These are phyloP conservation scores for Cynara cardunculus DNA, from an alignment of 129 eudicot species.

Conservation along the genomic window DNA sequence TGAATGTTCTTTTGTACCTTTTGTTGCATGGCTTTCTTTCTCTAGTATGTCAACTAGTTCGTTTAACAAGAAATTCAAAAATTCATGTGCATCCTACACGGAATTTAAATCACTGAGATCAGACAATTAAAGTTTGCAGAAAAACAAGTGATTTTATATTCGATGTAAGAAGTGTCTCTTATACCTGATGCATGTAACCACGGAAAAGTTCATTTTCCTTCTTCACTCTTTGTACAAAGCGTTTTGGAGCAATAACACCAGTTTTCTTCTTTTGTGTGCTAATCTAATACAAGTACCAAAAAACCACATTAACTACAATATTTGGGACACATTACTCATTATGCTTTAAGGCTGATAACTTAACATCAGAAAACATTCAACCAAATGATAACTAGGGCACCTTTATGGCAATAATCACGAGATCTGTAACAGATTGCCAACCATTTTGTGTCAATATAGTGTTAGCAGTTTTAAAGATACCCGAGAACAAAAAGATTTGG, in stretches of 20 bases:
- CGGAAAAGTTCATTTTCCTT: slow-evolving; percentile 88
- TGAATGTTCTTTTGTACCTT: slow-evolving; percentile 38
- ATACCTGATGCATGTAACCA: slow-evolving; percentile 93
- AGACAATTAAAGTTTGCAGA: neutral
- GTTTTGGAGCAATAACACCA: slow-evolving; percentile 90
- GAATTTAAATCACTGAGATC: neutral
- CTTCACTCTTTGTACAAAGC: slow-evolving; percentile 82
- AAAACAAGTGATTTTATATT: neutral
- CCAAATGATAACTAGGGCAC: neutral
- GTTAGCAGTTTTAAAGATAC: neutral
- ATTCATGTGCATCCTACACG: slow-evolving; percentile 86
- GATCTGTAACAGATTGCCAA: neutral
- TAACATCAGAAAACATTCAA: neutral
- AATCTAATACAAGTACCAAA: slow-evolving; percentile 45
- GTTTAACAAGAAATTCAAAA: slow-evolving; percentile 72
- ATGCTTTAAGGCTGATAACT: neutral
- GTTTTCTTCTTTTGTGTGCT: slow-evolving; percentile 92
- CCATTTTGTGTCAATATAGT: neutral
- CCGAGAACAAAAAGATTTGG: neutral
- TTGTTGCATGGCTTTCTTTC: slow-evolving; percentile 56
- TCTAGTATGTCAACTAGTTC: slow-evolving; percentile 89
- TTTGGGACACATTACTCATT: neutral
- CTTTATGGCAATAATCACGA: neutral
- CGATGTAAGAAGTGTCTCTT: neutral
- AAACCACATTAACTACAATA: slow-evolving; percentile 8